Percentiles rank a stretch among this genome's conserved stretches.
These are phyloP conservation scores for Colletotrichum costaricense DNA, from an alignment of 2,329 filamentous ascomycete species.

Conservation along the genomic window DNA sequence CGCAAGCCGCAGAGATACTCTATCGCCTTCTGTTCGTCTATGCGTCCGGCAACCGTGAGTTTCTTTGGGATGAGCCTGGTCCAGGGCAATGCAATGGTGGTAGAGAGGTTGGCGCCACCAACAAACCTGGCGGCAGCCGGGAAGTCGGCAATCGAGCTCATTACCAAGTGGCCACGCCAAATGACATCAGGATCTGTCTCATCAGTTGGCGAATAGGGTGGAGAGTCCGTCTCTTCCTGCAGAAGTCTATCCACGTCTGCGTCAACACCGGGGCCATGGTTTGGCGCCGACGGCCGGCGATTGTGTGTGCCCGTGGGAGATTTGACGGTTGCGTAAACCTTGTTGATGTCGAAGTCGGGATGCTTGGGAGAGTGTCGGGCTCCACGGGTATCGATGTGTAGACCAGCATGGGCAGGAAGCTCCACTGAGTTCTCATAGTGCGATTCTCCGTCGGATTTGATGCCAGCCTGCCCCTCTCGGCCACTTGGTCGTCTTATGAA, in stretches of 20 bases:
- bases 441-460: conserved; percentile 31
- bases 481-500: conserved; percentile 48
- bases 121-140: conserved; percentile 83
- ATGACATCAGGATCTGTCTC: conserved; percentile 77
- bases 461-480: conserved; percentile 39
- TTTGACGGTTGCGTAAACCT: conserved; percentile 85
- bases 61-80: conserved; percentile 77
- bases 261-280: conserved; percentile 76
- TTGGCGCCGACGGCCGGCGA: conserved; percentile 61
- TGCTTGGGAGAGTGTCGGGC: conserved; percentile 65
- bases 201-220: conserved; percentile 86
- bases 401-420: conserved; percentile 47
- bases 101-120: conserved; percentile 83
- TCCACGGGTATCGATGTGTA: conserved; percentile 51
- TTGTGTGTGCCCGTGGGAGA: conserved; percentile 70
- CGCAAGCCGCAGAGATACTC: conserved; percentile 91
- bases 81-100: conserved; percentile 69
- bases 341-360: conserved; percentile 83
- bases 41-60: conserved; percentile 81
- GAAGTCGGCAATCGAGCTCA: conserved; percentile 83
- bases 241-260: conserved; percentile 91
- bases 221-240: conserved; percentile 81
- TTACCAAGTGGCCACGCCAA: conserved; percentile 81
- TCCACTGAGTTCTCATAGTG: conserved; percentile 37
- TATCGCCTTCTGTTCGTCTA: conserved; percentile 84